Evolutionary conservation across 2,329 filamentous ascomycete species (phyloP), one percentile per base, ranked within the genome.

Genomic region (Cladosporium sp.): DNA sequence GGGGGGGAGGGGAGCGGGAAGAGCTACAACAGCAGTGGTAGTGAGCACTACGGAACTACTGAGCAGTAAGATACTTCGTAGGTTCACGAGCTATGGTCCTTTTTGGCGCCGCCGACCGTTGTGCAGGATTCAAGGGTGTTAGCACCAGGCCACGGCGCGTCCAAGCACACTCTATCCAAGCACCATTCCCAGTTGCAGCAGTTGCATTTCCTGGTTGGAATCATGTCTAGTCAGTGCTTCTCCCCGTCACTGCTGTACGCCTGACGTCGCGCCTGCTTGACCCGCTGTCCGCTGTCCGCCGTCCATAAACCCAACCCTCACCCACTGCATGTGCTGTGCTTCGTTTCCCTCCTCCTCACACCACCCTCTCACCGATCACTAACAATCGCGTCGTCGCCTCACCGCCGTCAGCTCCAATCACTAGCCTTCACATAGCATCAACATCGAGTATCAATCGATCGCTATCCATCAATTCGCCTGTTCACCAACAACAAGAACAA

Each of bases 371-470:
- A 15, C 24, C 15, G 8, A 42, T 19, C 39, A 42, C 39, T n/a
- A 8, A 7, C 38, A 41, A 13, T 17, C 38, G 8, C 19, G 12
- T 24, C 38, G 19, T 22, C 38, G 8, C 12, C 18, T 12, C 30
- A 34, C 32, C 32, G 32, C 13, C 15, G 11, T 34, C 30, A 34
- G 32, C 20, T 17, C 24, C 39, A 42, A 42, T 6, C 39, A 11
- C 24, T 19, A 42, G 39, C 39, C 20, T 42, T 42, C 39, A 29
- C 20, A 15, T 38, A 38, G 13, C 39, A 24, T 15, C 47, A 20
- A 27, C 47, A 32, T 20, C 24, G 22, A 38, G 22, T 18, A 47
- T 47, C 44, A 19, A 47, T 49, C 47, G 18, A 49, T 42, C 43
- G 43, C 13, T 20, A 30, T 42, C 47, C 20, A 40, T 41, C 36